A percentile compares a stretch with the other conserved stretches of the same genome.
phyloP scores from a whole-genome alignment of 2,329 filamentous ascomycete genomes.

The Fusarium anthophilum region DNA sequence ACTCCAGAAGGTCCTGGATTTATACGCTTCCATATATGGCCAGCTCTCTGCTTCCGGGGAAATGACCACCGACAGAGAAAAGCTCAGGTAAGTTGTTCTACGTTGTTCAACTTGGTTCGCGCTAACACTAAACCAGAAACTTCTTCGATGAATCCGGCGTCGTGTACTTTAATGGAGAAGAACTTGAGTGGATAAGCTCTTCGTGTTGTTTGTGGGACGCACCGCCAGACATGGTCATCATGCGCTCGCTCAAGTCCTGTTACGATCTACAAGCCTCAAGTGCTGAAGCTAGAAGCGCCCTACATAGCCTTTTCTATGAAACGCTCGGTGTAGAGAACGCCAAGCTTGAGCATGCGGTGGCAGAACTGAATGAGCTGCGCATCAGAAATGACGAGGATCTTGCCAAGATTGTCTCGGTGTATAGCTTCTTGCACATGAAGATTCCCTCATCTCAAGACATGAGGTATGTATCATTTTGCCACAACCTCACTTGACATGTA shows the following conservation, averaged over 20 bases:
- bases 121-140: neutral
- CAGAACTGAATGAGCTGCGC: neutral
- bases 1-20: neutral
- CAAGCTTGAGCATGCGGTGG: neutral
- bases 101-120: rapidly evolving
- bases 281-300: rapidly evolving
- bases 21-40: neutral
- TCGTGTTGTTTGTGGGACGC: neutral
- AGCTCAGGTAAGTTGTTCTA: neutral
- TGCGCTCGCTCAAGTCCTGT: neutral
- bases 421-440: neutral
- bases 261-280: neutral
- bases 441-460: neutral
- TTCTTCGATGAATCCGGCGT: neutral
- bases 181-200: neutral
- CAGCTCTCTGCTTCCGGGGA: neutral
- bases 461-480: neutral
- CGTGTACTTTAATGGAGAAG: rapidly evolving
- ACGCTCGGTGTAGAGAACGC: neutral
- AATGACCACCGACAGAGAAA: neutral
- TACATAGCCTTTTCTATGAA: neutral
- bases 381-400: neutral
- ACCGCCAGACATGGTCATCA: neutral
- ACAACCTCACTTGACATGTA: neutral
- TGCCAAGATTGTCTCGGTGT: rapidly evolving